These are phyloP conservation scores for Fimicolochytrium jonesii DNA, from an alignment of 192 early-diverging fungal species.

Conservation along the genomic window DNA sequence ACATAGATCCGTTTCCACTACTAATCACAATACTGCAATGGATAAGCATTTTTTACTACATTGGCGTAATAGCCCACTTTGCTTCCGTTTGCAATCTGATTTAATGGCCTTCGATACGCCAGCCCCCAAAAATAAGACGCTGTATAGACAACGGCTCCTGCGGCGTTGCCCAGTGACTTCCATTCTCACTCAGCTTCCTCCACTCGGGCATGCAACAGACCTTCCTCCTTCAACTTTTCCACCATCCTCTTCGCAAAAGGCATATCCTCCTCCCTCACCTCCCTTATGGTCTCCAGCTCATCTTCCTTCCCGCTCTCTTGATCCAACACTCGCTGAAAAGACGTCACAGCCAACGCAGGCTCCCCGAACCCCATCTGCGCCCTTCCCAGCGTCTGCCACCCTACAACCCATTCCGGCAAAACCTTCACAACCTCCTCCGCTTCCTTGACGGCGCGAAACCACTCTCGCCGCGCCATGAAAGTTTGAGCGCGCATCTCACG, in stretches of 20 bases:
- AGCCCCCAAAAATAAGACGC: too few relatives aligned
- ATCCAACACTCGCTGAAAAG: not conserved
- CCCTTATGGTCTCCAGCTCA: too few relatives aligned
- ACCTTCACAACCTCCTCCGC: not conserved
- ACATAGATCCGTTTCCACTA: too few relatives aligned
- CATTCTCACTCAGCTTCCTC: too few relatives aligned
- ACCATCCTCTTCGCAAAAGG: not conserved
- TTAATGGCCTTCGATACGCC: too few relatives aligned
- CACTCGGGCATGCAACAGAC: not conserved
- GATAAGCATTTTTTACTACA: too few relatives aligned
- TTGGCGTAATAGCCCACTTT: too few relatives aligned
- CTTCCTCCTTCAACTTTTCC: not conserved
- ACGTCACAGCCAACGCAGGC: not conserved
- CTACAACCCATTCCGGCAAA: not conserved
- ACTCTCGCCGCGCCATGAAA: constrained; percentile 1
- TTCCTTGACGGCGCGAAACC: not conserved
- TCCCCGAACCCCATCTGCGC: constrained; percentile 8
- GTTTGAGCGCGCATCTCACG: constrained; percentile 3
- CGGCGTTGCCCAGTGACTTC: too few relatives aligned
- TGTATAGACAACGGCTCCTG: too few relatives aligned
- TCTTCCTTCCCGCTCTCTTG: not conserved
- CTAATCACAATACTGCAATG: too few relatives aligned
- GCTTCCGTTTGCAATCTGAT: too few relatives aligned
- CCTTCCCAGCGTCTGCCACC: constrained; percentile 6
- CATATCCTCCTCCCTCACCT: constrained; percentile 2